Conservation (phyloP, 805 yeast genomes). For the Candida ovalis region DNA sequence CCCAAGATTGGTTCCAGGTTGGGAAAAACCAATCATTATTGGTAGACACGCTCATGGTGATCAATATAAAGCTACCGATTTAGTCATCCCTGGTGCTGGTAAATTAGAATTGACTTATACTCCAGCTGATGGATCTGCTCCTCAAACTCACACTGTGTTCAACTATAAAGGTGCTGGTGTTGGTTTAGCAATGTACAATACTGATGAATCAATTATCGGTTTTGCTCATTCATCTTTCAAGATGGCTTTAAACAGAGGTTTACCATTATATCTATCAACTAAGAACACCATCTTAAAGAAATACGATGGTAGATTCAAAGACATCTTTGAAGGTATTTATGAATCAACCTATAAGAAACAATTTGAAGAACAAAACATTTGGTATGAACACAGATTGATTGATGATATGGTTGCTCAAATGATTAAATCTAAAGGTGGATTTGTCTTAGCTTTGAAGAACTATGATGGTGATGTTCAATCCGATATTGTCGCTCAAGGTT, state of each 20-base stretch:
- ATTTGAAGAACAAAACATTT: constrained; percentile 58
- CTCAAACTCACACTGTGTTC: constrained; percentile 46
- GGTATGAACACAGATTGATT: constrained; percentile 77
- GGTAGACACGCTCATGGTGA: constrained; percentile 88
- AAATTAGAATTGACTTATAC: constrained; percentile 61
- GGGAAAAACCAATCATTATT: constrained; percentile 80
- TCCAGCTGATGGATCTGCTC: constrained; percentile 54
- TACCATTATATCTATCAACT: constrained; percentile 67
- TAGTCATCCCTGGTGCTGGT: constrained; percentile 63
- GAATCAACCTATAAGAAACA: constrained; percentile 51
- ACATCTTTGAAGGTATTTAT: constrained; percentile 67
- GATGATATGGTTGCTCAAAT: constrained; percentile 90
- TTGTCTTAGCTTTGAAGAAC: constrained; percentile 74
- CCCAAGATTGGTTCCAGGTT: constrained; percentile 72
- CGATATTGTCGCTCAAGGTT: constrained; percentile 84
- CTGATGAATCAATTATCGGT: constrained; percentile 71
- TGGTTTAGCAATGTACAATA: constrained; percentile 79
- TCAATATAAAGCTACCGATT: constrained; percentile 78
- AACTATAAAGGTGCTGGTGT: constrained; percentile 68
- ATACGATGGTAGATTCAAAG: constrained; percentile 81
- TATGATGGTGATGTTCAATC: constrained; percentile 86
- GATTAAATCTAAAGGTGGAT: constrained; percentile 83
- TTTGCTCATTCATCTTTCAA: constrained; percentile 80
- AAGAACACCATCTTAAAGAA: constrained; percentile 79
- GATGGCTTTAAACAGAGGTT: constrained; percentile 59